phyloP scores from a whole-genome alignment of 2,329 filamentous ascomycete species.

The Apiospora saccharicola region DNA sequence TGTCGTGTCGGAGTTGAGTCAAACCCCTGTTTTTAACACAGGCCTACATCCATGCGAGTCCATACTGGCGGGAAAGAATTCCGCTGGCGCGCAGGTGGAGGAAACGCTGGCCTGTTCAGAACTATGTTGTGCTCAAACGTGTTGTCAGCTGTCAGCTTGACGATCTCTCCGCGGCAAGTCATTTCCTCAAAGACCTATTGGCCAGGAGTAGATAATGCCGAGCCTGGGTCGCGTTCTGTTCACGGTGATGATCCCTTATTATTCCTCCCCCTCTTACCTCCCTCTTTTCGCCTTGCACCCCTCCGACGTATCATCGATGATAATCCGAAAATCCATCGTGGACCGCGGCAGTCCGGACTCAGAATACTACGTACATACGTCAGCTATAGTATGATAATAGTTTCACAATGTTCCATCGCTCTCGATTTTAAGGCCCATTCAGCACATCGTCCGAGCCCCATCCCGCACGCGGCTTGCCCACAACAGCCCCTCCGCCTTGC shows the following conservation, averaged over 20 bases:
- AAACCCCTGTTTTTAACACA: background rate
- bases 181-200: background rate
- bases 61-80: background rate
- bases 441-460: constrained; percentile 5
- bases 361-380: background rate
- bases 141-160: background rate
- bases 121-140: background rate
- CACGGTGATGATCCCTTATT: background rate
- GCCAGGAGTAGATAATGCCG: background rate
- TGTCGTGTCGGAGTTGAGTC: constrained; percentile 19
- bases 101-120: background rate
- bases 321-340: background rate
- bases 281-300: background rate
- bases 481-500: background rate
- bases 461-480: background rate
- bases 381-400: constrained; percentile 6
- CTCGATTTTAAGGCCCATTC: background rate
- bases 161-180: background rate
- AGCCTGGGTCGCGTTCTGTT: background rate
- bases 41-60: background rate
- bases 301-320: background rate
- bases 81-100: background rate
- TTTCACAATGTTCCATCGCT: constrained; percentile 18
- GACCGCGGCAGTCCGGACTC: background rate
- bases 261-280: background rate